Conservation (phyloP, 2,329 filamentous ascomycete genomes). For the Thelonectria rubi region DNA sequence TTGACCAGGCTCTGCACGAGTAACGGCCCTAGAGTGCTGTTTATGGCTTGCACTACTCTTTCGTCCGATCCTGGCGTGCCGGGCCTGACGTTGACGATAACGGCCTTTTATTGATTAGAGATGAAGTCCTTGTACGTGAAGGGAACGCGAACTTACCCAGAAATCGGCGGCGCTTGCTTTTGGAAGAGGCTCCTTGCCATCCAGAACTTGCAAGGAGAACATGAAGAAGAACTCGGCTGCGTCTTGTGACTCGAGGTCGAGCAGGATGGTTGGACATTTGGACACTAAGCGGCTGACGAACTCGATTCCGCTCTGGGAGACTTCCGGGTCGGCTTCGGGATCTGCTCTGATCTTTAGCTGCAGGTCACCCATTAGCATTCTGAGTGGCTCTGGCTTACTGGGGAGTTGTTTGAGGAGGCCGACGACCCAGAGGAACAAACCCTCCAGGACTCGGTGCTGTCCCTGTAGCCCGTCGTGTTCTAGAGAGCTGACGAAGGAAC, state of each 20-base stretch:
- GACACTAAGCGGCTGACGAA: slow-evolving; percentile 72
- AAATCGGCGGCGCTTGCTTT: slow-evolving; percentile 79
- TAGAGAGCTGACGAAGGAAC: slow-evolving; percentile 72
- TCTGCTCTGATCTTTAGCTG: slow-evolving; percentile 52
- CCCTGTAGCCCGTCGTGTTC: slow-evolving; percentile 54
- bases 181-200: slow-evolving; percentile 76
- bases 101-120: slow-evolving; percentile 52
- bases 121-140: background rate
- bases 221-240: slow-evolving; percentile 73
- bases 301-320: slow-evolving; percentile 78
- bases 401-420: slow-evolving; percentile 69
- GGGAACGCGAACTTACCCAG: slow-evolving; percentile 64
- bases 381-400: slow-evolving; percentile 50
- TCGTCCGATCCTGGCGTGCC: slow-evolving; percentile 54
- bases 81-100: slow-evolving; percentile 60
- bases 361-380: background rate
- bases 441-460: slow-evolving; percentile 58
- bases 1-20: slow-evolving; percentile 68
- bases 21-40: slow-evolving; percentile 66
- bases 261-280: slow-evolving; percentile 68
- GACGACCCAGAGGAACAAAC: slow-evolving; percentile 69
- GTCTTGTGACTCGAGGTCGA: slow-evolving; percentile 63
- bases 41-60: slow-evolving; percentile 59
- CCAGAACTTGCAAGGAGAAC: slow-evolving; percentile 75
- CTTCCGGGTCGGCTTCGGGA: slow-evolving; percentile 75